Percentiles rank a stretch among this genome's conserved stretches.
Conservation (phyloP, 805 yeast genomes). For the Priceomyces medius region DNA sequence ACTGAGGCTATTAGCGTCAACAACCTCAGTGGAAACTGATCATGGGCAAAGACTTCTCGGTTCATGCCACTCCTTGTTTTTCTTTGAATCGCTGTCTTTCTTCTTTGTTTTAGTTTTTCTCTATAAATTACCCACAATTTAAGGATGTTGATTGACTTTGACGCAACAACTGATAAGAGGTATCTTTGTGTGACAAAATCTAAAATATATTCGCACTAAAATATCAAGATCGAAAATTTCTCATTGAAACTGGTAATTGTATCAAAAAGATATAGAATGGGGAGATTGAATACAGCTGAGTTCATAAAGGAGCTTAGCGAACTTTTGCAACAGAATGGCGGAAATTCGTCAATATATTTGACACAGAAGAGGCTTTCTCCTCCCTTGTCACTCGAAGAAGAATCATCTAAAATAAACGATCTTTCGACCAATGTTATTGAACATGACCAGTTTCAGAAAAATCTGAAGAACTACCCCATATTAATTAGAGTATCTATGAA, state of each 20-base stretch:
- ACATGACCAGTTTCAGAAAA: conserved; percentile 14
- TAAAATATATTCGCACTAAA: not conserved
- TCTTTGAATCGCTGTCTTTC: no score
- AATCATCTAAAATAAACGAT: conserved; percentile 23
- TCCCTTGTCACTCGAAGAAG: conserved; percentile 23
- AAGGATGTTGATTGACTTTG: not conserved
- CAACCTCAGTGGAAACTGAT: conserved; percentile 14
- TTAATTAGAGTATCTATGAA: conserved; percentile 70
- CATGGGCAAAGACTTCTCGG: no score
- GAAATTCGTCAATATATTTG: conserved; percentile 54
- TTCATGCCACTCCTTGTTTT: no score
- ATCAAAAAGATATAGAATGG: conserved; percentile 16
- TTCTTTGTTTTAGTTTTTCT: no score
- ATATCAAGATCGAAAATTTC: not conserved
- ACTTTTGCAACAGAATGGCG: conserved; percentile 27
- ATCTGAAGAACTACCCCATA: conserved; percentile 51
- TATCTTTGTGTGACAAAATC: not conserved
- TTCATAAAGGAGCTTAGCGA: conserved; percentile 27
- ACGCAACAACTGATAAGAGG: not conserved
- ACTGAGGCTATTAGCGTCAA: conserved; percentile 31
- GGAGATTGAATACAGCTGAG: conserved; percentile 31
- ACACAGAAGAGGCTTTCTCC: conserved; percentile 54
- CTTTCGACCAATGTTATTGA: conserved; percentile 35
- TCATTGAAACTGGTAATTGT: not conserved
- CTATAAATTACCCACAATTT: no score